Base-by-base conservation (phyloP, 371 early-diverging fungal genomes). In the Dipsacomyces acuminosporus region DNA sequence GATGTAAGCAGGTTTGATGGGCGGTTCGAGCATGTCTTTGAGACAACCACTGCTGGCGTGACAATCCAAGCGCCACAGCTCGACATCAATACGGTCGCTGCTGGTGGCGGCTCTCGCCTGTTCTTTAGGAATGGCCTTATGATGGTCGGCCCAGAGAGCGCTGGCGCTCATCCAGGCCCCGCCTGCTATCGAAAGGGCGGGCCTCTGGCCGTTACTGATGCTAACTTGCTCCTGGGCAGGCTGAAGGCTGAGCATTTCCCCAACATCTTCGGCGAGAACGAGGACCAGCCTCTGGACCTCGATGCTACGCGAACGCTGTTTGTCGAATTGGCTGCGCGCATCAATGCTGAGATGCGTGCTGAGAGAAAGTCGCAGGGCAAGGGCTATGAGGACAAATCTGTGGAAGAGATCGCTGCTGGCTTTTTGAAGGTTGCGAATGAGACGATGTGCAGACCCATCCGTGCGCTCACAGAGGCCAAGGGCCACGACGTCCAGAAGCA, bases 391-490 rank as follows among this genome's bases (percentile, higher is more conserved):
- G 58, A 49, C 26, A 81, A 85, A 78, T 76, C 81, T 1, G 51
- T 87, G 2, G 94, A 93, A 57, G 90, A 94, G 45, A 80, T 92
- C 18, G 98, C 94, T 0, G 85, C 82, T 61, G 98, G 98, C 8
- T 97, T 95, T 63, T 79, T 96, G 55, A 84, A 88, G 60, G 89
- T 96, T 19, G 96, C 96, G 14, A 94, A 94, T 58, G 96, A 97
- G 64, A 79, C 90, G 3, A 95, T 97, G 95, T 89, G 94, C 65
- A 78, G 96, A 11, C 94, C 96, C 9, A 95, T 98, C 46, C 82
- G 96, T 8, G 86, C 89, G 1, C 72, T 98, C 49, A 96, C 98
- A 0, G 94, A 96, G 60, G 91, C 90, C 6, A 91, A 89, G 65
- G 98, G 98, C 2, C 87, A 90, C 56, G 89, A 93, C 50, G 82